Conservation (phyloP, 768 basidiomycete genomes). For the Myochromella boudieri region DNA sequence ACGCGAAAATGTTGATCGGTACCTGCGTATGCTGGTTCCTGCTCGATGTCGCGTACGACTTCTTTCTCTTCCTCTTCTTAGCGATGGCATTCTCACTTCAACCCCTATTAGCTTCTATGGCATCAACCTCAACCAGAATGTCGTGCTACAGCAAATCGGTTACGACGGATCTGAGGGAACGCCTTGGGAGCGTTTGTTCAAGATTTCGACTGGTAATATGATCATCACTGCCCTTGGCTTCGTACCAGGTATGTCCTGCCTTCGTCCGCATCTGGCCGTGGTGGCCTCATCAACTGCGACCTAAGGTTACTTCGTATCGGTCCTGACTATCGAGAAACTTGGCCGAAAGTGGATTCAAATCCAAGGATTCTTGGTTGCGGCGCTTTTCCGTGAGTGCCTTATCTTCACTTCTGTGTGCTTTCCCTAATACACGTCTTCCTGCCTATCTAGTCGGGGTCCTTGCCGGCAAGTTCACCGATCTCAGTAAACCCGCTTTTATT, state of each 20-base stretch:
- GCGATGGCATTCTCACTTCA: not conserved
- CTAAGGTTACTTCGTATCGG: conserved; percentile 66
- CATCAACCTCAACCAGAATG: conserved; percentile 70
- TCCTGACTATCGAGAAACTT: conserved; percentile 69
- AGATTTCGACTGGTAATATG: conserved; percentile 63
- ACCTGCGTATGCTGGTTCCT: conserved; percentile 75
- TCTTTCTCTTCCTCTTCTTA: not conserved
- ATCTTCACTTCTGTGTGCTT: not conserved
- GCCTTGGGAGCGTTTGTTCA: conserved; percentile 66
- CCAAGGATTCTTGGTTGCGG: conserved; percentile 71
- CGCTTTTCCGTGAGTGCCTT: conserved; percentile 55
- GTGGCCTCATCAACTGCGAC: conserved; percentile 1
- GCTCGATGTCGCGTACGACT: conserved; percentile 62
- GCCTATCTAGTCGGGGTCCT: conserved; percentile 43
- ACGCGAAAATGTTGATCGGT: conserved; percentile 64
- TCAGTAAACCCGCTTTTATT: conserved; percentile 62
- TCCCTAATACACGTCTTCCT: not conserved
- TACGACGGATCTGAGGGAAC: conserved; percentile 58
- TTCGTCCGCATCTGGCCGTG: not conserved
- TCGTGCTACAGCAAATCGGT: conserved; percentile 74
- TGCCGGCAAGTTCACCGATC: conserved; percentile 59
- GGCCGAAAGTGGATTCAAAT: conserved; percentile 78
- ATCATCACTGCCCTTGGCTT: conserved; percentile 77
- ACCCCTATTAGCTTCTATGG: conserved; percentile 60
- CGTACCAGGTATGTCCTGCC: conserved; percentile 56